Base-by-base conservation (phyloP, 768 basidiomycete species). In the Suillus lakei region DNA sequence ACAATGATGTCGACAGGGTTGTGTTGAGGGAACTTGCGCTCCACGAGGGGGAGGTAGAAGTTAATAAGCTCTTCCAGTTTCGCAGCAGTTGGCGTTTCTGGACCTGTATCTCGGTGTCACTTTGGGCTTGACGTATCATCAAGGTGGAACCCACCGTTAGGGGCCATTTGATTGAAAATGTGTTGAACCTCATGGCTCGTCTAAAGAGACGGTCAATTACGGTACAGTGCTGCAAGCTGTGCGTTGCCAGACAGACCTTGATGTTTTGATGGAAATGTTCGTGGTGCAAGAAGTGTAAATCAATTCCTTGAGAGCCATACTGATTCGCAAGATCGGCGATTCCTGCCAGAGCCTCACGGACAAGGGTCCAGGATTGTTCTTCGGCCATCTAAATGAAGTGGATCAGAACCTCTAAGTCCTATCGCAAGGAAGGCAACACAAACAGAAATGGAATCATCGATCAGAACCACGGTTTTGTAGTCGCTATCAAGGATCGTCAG, bases 201-300 rank as follows among this genome's bases (percentile, higher is more conserved):
- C 63, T 64, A 6, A 23, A 59, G 21, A 32, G 38, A 13, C 21
- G n/a, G 36, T 63, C 32, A 63, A 13, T 15, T 21, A 28, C 38
- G 5, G 10, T 28, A 15, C 26, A 38, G 18, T 13, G 15, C 39
- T 55, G n/a, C 36, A 38, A n/a, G 12, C 2, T 18, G 32, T 18
- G 32, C n/a, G 23, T 28, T 28, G 28, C 32, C 2, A 41, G 30
- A 38, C 64, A 26, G 26, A 56, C 66, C 60, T 58, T 67, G 48
- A 70, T 28, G 51, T 64, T 65, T 13, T 36, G 28, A 7, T 68
- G 72, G 51, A 68, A 72, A 62, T 41, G 61, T 54, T 51, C 26
- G 39, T 61, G 60, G 67, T 79, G 79, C 46, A 79, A 69, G 71
- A 78, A 79, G 64, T 74, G 68, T 23, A 79, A 63, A 53, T 79